These are phyloP conservation scores for Pneumocystis wakefieldiae DNA, from an alignment of 1,139 yeast genomes.

Conservation along the genomic window DNA sequence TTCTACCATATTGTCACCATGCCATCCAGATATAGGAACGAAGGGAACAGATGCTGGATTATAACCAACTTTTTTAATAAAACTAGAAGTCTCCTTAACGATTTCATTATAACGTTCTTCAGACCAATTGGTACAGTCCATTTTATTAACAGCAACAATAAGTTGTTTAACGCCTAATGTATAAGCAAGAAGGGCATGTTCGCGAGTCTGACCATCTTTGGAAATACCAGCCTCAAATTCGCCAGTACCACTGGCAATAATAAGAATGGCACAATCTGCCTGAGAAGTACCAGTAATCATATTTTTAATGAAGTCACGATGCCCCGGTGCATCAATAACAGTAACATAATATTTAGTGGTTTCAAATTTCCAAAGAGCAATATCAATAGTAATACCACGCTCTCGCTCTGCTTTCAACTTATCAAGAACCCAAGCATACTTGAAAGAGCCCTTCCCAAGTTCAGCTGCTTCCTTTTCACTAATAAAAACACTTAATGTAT, in stretches of 20 bases:
- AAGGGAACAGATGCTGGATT: slow-evolving; percentile 84
- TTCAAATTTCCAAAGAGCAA: slow-evolving; percentile 92
- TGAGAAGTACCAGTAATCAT: slow-evolving; percentile 91
- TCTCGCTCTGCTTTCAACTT: slow-evolving; percentile 93
- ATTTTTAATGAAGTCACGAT: slow-evolving; percentile 93
- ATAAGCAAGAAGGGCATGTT: slow-evolving; percentile 80
- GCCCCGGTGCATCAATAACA: slow-evolving; percentile 91
- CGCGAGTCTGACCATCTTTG: slow-evolving; percentile 88
- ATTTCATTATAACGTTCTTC: slow-evolving; percentile 70
- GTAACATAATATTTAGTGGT: slow-evolving; percentile 88
- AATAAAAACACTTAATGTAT: background rate
- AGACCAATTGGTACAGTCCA: slow-evolving; percentile 83
- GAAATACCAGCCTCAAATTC: slow-evolving; percentile 93
- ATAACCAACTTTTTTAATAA: slow-evolving; percentile 88
- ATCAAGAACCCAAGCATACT: slow-evolving; percentile 96
- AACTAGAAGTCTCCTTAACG: slow-evolving; percentile 69
- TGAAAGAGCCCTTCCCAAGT: slow-evolving; percentile 96
- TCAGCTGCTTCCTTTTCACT: slow-evolving; percentile 94
- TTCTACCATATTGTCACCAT: slow-evolving; percentile 90
- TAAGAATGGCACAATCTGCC: slow-evolving; percentile 84
- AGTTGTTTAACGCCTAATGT: slow-evolving; percentile 82
- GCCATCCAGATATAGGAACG: slow-evolving; percentile 89
- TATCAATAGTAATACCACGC: slow-evolving; percentile 93
- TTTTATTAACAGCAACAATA: slow-evolving; percentile 85
- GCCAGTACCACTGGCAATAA: slow-evolving; percentile 86